Conservation (phyloP, 805 yeast species). For the Wickerhamomyces subpelliculosus region DNA sequence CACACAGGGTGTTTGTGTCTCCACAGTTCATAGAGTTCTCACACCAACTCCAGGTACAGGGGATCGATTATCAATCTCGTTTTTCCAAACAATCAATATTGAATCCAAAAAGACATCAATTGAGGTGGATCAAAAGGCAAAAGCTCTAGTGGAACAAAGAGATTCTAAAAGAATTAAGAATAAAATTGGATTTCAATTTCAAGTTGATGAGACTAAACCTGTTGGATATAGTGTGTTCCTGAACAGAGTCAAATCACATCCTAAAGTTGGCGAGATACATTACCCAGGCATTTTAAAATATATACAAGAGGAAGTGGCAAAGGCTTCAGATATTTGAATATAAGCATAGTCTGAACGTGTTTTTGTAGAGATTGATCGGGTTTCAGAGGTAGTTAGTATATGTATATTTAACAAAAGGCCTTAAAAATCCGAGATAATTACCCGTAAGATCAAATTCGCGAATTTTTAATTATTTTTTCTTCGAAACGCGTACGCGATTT, state of each 20-base stretch:
- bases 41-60: conserved; percentile 17
- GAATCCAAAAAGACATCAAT: conserved; percentile 15
- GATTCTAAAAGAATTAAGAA: conserved; percentile 13
- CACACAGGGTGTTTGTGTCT: conserved; percentile 41
- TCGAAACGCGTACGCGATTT: background rate
- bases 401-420: too few species aligned
- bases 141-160: conserved; percentile 10
- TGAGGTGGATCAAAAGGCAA: conserved; percentile 11
- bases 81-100: conserved; percentile 39
- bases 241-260: conserved; percentile 42
- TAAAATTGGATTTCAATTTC: conserved; percentile 22
- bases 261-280: conserved; percentile 40
- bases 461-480: background rate
- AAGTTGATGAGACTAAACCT: conserved; percentile 25
- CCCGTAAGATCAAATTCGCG: background rate
- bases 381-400: too few species aligned
- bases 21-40: conserved; percentile 41
- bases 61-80: conserved; percentile 38
- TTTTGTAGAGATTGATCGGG: too few species aligned
- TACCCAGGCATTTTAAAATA: conserved; percentile 34
- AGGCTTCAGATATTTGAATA: conserved; percentile 1
- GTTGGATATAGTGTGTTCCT: conserved; percentile 41
- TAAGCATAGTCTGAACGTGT: too few species aligned
- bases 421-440: too few species aligned
- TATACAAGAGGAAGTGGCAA: conserved; percentile 17